These are phyloP conservation scores for Trichoderma breve DNA, from an alignment of 2,329 filamentous ascomycete genomes.

Conservation along the genomic window DNA sequence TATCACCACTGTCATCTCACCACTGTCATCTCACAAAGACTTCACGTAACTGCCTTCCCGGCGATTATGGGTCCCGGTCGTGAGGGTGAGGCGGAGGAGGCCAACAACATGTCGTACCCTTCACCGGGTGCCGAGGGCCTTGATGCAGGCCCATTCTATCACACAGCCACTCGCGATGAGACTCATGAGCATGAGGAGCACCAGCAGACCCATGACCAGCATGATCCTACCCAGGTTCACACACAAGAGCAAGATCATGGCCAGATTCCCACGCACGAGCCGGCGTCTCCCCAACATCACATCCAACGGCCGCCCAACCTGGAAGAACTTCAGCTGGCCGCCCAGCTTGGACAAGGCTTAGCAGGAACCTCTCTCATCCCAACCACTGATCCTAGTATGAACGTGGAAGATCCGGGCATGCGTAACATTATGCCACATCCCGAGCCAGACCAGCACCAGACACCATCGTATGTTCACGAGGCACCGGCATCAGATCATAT, in stretches of 20 bases:
- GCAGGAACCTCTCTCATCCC: slow-evolving; percentile 49
- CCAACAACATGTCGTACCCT: slow-evolving; percentile 44
- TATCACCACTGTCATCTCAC: background rate
- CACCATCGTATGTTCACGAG: slow-evolving; percentile 39
- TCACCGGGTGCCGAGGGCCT: slow-evolving; percentile 46
- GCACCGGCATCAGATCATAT: slow-evolving; percentile 37
- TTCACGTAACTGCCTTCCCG: background rate
- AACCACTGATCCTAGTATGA: slow-evolving; percentile 46
- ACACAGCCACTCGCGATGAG: slow-evolving; percentile 37
- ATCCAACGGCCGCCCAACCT: slow-evolving; percentile 45
- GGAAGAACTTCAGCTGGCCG: slow-evolving; percentile 58
- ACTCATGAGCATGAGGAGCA: slow-evolving; percentile 27
- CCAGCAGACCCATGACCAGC: slow-evolving; percentile 27
- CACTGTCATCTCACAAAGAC: too few species aligned
- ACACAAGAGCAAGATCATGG: slow-evolving; percentile 32
- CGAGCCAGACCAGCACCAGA: slow-evolving; percentile 38
- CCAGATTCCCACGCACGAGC: slow-evolving; percentile 35
- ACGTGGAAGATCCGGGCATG: slow-evolving; percentile 43
- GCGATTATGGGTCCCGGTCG: slow-evolving; percentile 35
- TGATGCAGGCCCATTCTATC: slow-evolving; percentile 46
- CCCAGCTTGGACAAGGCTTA: slow-evolving; percentile 56
- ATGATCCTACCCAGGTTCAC: slow-evolving; percentile 31
- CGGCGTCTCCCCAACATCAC: slow-evolving; percentile 42
- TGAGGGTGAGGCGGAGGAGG: slow-evolving; percentile 37
- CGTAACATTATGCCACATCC: slow-evolving; percentile 46